phyloP scores from a whole-genome alignment of 352 stramenopile genomes.

The Aphanomyces invadans region DNA sequence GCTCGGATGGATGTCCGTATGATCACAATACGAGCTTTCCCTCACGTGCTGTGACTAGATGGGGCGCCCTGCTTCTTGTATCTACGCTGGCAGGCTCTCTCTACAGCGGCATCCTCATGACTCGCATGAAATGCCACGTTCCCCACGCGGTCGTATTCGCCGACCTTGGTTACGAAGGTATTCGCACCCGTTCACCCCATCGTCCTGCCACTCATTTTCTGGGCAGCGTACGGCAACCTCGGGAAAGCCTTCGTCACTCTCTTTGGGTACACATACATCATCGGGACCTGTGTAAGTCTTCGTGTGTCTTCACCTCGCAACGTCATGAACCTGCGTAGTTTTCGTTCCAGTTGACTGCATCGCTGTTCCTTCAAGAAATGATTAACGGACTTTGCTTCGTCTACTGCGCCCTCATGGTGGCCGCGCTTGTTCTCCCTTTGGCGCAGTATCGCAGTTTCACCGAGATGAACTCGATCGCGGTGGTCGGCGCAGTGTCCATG shows the following conservation, averaged over 20 bases:
- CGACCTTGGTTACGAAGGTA: slow-evolving; percentile 18
- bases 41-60: not conserved
- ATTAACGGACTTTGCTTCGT: slow-evolving; percentile 22
- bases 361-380: slow-evolving; percentile 19
- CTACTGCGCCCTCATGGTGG: slow-evolving; percentile 19
- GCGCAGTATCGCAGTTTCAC: slow-evolving; percentile 24
- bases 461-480: slow-evolving; percentile 18
- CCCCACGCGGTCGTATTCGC: slow-evolving; percentile 13
- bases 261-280: slow-evolving; percentile 24
- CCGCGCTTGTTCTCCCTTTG: slow-evolving; percentile 10
- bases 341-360: slow-evolving; percentile 20
- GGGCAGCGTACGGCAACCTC: slow-evolving; percentile 19
- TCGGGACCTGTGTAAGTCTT: slow-evolving; percentile 11
- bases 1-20: slow-evolving; percentile 21
- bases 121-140: slow-evolving; percentile 21
- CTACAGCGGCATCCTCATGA: slow-evolving; percentile 24
- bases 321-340: not conserved
- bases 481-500: slow-evolving; percentile 20
- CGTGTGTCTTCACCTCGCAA: not conserved
- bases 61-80: slow-evolving; percentile 7
- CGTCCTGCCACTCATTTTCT: not conserved
- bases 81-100: slow-evolving; percentile 15
- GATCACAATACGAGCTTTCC: too few species aligned
- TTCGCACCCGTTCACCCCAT: not conserved
- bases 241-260: slow-evolving; percentile 18